These are phyloP conservation scores for Fusarium verticillioides DNA, from an alignment of 2,329 filamentous ascomycete species.

Conservation along the genomic window DNA sequence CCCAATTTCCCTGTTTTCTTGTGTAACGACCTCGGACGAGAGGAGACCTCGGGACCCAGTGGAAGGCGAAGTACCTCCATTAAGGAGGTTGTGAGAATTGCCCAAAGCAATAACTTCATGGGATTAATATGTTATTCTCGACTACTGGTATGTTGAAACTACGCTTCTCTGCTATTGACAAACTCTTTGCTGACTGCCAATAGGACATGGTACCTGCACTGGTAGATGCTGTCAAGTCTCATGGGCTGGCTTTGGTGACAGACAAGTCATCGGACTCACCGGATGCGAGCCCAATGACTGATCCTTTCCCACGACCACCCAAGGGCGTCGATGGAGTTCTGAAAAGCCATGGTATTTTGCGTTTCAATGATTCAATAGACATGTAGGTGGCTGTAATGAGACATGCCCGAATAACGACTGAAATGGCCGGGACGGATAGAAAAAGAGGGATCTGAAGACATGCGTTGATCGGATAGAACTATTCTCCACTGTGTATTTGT, in stretches of 20 bases:
- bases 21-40: slow-evolving; percentile 87
- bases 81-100: slow-evolving; percentile 93
- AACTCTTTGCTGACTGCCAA: not conserved
- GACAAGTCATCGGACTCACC: slow-evolving; percentile 77
- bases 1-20: slow-evolving; percentile 97
- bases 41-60: slow-evolving; percentile 62
- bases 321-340: slow-evolving; percentile 89
- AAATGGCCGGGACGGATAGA: slow-evolving; percentile 32
- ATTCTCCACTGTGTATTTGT: not conserved
- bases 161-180: too few relatives aligned
- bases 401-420: slow-evolving; percentile 33
- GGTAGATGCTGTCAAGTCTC: slow-evolving; percentile 92
- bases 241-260: slow-evolving; percentile 90
- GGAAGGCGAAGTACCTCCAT: slow-evolving; percentile 84
- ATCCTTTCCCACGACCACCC: slow-evolving; percentile 71
- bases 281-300: slow-evolving; percentile 53
- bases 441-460: slow-evolving; percentile 1
- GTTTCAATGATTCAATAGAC: slow-evolving; percentile 94
- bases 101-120: slow-evolving; percentile 98
- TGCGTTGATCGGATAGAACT: slow-evolving; percentile 20
- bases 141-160: slow-evolving; percentile 73
- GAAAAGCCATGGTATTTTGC: slow-evolving; percentile 85
- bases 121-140: slow-evolving; percentile 90
- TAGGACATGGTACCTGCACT: slow-evolving; percentile 94
- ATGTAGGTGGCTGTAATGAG: slow-evolving; percentile 54